These are phyloP conservation scores for Fragaria nilgerrensis DNA, from an alignment of 306 rosid species.

Conservation along the genomic window DNA sequence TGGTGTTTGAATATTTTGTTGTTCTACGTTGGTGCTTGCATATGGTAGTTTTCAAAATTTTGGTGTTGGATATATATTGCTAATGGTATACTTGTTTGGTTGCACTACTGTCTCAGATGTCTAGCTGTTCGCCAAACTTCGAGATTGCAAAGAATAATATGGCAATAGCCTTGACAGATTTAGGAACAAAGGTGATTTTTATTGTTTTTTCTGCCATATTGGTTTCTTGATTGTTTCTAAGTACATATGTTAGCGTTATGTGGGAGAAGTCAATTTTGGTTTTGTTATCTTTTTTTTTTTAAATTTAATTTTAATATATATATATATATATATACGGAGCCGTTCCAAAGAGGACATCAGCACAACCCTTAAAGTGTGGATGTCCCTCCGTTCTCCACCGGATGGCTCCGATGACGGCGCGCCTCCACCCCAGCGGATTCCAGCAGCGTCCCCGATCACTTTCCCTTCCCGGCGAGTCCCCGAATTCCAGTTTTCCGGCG, in stretches of 20 bases:
- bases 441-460: too few species aligned
- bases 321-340: too few species aligned
- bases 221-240: not conserved
- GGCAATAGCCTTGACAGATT: slow-evolving; percentile 99
- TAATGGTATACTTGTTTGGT: slow-evolving; percentile 17
- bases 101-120: slow-evolving; percentile 63
- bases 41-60: slow-evolving; percentile 1
- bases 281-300: not conserved
- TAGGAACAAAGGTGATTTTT: slow-evolving; percentile 87
- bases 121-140: slow-evolving; percentile 95
- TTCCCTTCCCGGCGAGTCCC: too few species aligned
- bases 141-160: slow-evolving; percentile 99
- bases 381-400: too few species aligned
- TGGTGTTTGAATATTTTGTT: slow-evolving; percentile 6
- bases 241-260: not conserved
- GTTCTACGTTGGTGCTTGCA: slow-evolving; percentile 12
- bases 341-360: too few species aligned
- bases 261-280: not conserved
- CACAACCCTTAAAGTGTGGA: too few species aligned
- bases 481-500: too few species aligned
- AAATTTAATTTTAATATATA: not conserved
- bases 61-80: slow-evolving; percentile 3
- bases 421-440: too few species aligned
- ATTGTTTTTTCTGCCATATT: not conserved
- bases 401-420: too few species aligned